Base-by-base conservation (phyloP, 2,329 filamentous ascomycete genomes). In the Herpomyces periplanetae region DNA sequence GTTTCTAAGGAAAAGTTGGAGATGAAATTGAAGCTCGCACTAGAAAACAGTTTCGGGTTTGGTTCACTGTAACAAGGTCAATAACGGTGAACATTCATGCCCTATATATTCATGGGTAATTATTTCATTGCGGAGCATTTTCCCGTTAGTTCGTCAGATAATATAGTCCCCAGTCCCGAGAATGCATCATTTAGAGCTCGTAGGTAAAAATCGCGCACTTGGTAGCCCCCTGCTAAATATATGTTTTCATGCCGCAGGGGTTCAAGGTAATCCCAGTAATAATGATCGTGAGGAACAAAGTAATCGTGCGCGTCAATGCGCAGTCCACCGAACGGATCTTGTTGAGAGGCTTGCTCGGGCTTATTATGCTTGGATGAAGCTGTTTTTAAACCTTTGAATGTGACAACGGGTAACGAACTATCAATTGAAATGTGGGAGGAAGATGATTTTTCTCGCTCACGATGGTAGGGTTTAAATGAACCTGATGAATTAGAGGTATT, bases 41-140 rank as follows among this genome's bases (percentile, higher is more conserved):
- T 96, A 32, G 56, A 75, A 39, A 80, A 88, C 37, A 57, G 63
- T 4, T 59, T 64, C 31, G 75, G 80, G 0, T 91, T 91, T 41
- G 80, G 75, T n/a, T n/a, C n/a, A n/a, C n/a, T n/a, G n/a, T n/a
- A n/a, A n/a, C n/a, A n/a, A n/a, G n/a, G n/a, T n/a, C n/a, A n/a
- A n/a, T n/a, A n/a, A n/a, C n/a, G n/a, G n/a, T n/a, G n/a, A n/a
- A n/a, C n/a, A n/a, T n/a, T n/a, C n/a, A n/a, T n/a, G n/a, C n/a
- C n/a, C n/a, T n/a, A n/a, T n/a, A n/a, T n/a, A n/a, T n/a, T n/a
- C n/a, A n/a, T n/a, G n/a, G n/a, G n/a, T n/a, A n/a, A n/a, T n/a
- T n/a, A n/a, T n/a, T n/a, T n/a, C n/a, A n/a, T n/a, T n/a, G n/a
- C n/a, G n/a, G n/a, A n/a, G n/a, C n/a, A n/a, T n/a, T n/a, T 34